A percentile compares a stretch with the other conserved stretches of the same genome.
These are phyloP conservation scores for Martiniozyma asiatica DNA, from an alignment of 1,139 yeast species.

Conservation along the genomic window DNA sequence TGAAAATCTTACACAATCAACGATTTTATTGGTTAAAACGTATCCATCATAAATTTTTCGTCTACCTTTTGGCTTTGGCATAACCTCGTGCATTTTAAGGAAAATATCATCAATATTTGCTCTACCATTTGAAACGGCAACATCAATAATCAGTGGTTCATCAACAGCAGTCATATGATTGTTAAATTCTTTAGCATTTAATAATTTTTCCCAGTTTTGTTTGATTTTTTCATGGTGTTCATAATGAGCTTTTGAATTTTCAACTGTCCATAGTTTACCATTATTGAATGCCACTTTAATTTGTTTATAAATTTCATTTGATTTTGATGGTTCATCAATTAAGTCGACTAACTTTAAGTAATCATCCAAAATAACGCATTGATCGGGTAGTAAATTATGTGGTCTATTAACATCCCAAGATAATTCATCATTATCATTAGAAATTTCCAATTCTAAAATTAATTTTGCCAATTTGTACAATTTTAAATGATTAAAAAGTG, in stretches of 20 bases:
- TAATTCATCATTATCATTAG: no score
- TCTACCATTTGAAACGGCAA: slow-evolving; percentile 4
- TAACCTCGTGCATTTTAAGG: slow-evolving; percentile 21
- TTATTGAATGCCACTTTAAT: slow-evolving; percentile 1
- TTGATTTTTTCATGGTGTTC: slow-evolving; percentile 6
- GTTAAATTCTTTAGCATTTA: neutral
- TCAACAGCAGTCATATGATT: slow-evolving; percentile 7
- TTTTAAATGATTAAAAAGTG: slow-evolving; percentile 37
- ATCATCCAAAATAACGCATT: slow-evolving; percentile 11
- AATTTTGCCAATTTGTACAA: slow-evolving; percentile 43
- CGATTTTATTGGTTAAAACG: slow-evolving; percentile 26
- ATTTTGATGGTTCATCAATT: slow-evolving; percentile 9
- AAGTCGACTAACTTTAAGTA: slow-evolving; percentile 2
- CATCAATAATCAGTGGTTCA: slow-evolving; percentile 4
- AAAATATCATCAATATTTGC: slow-evolving; percentile 12
- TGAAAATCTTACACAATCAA: slow-evolving; percentile 7
- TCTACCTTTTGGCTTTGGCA: slow-evolving; percentile 26
- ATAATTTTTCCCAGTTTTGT: no score
- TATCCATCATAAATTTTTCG: slow-evolving; percentile 38
- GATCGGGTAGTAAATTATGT: slow-evolving; percentile 9
- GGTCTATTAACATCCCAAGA: slow-evolving; percentile 15
- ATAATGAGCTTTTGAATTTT: slow-evolving; percentile 11
- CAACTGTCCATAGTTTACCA: slow-evolving; percentile 8
- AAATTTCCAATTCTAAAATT: slow-evolving; percentile 61
- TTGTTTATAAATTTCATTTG: no score